Conservation (phyloP, 805 yeast genomes). For the Candida chilensis region DNA sequence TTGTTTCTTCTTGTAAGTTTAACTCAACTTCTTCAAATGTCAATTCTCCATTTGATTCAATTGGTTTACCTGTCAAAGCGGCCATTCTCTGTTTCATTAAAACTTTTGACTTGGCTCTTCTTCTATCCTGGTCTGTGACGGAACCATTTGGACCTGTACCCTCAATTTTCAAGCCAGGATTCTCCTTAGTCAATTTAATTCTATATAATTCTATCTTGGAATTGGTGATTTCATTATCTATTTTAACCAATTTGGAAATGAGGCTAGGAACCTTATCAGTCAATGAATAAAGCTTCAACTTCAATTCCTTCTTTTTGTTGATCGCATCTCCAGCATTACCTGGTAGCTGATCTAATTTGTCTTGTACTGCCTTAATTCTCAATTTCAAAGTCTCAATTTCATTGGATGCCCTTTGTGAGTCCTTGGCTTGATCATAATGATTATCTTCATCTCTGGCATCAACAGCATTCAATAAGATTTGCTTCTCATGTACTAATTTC, state of each 20-base stretch:
- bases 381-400: constrained; percentile 60
- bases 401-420: constrained; percentile 28
- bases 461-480: constrained; percentile 58
- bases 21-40: constrained; percentile 46
- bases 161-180: constrained; percentile 58
- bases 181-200: constrained; percentile 41
- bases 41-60: constrained; percentile 23
- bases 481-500: constrained; percentile 63
- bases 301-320: constrained; percentile 40
- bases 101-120: constrained; percentile 75
- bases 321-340: constrained; percentile 21
- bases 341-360: constrained; percentile 16
- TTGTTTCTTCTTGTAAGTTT: constrained; percentile 41
- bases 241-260: constrained; percentile 48
- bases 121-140: constrained; percentile 74
- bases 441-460: constrained; percentile 56
- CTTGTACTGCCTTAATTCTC: constrained; percentile 41
- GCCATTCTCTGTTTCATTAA: constrained; percentile 83
- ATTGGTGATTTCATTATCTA: constrained; percentile 60
- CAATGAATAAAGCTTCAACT: constrained; percentile 48
- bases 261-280: constrained; percentile 68
- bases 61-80: constrained; percentile 73
- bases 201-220: constrained; percentile 61
- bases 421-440: constrained; percentile 3
- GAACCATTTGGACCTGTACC: constrained; percentile 88